Evolutionary conservation across 768 basidiomycete species (phyloP).

Genomic region (Suillus clintonianus): DNA sequence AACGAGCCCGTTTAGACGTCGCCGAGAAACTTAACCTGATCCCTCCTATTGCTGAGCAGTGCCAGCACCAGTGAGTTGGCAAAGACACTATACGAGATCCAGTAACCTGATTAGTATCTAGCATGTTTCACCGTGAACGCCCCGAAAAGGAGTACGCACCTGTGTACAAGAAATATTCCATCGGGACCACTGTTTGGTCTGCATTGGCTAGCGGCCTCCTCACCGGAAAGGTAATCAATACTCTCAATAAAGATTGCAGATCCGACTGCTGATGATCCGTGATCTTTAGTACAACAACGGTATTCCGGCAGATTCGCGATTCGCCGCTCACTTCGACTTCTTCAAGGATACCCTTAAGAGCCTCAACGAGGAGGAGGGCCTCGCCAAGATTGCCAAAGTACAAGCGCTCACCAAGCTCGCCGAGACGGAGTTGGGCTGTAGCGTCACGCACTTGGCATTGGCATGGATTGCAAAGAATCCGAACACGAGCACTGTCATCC

Average conservation of each 20-base stretch:
- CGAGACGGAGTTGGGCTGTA: slow-evolving; percentile 46
- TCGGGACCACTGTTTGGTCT: slow-evolving; percentile 56
- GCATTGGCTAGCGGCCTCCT: slow-evolving; percentile 56
- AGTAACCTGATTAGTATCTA: slow-evolving; percentile 21
- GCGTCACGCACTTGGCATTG: slow-evolving; percentile 51
- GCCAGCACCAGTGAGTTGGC: slow-evolving; percentile 41
- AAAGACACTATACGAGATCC: neutral
- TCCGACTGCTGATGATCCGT: neutral
- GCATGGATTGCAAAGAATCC: slow-evolving; percentile 57
- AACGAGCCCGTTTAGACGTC: slow-evolving; percentile 33
- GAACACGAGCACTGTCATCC: slow-evolving; percentile 49
- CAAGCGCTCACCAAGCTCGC: slow-evolving; percentile 48
- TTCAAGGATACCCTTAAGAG: slow-evolving; percentile 47
- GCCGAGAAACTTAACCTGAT: slow-evolving; percentile 53
- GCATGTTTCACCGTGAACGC: slow-evolving; percentile 53
- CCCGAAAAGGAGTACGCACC: slow-evolving; percentile 56
- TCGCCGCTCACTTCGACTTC: slow-evolving; percentile 47
- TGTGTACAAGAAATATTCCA: slow-evolving; percentile 46
- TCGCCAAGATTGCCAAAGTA: slow-evolving; percentile 50
- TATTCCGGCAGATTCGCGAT: slow-evolving; percentile 53
- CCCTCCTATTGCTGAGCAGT: slow-evolving; percentile 54
- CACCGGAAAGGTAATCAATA: slow-evolving; percentile 47
- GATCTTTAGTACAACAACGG: slow-evolving; percentile 46
- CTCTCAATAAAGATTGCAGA: neutral
- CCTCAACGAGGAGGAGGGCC: slow-evolving; percentile 44